Conservation (phyloP, 208 protist genomes). For the Trypanosoma melophagium region DNA sequence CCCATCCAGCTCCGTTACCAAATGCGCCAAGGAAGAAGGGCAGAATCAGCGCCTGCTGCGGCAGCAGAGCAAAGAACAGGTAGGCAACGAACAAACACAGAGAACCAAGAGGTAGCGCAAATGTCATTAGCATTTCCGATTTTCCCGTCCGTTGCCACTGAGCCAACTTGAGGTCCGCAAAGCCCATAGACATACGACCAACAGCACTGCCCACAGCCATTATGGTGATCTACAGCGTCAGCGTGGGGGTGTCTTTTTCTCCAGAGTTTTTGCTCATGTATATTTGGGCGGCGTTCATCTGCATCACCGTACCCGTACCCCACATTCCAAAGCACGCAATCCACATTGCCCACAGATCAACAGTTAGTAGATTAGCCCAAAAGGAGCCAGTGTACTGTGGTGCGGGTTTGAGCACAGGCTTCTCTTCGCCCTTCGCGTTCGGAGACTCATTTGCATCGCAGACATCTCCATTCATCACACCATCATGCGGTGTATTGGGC, state of each 20-base stretch:
- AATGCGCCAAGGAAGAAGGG: conserved; percentile 64
- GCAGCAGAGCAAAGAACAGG: conserved; percentile 61
- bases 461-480: conserved; percentile 11
- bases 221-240: conserved; percentile 62
- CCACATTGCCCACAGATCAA: conserved; percentile 76
- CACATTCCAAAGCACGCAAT: conserved; percentile 67
- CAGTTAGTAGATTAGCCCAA: conserved; percentile 63
- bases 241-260: conserved; percentile 28
- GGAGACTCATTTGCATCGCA: conserved; percentile 16
- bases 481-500: conserved; percentile 20
- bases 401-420: background rate
- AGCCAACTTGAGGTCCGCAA: conserved; percentile 57
- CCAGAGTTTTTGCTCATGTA: conserved; percentile 64
- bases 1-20: conserved; percentile 67
- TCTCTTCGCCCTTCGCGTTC: background rate
- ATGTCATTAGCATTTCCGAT: conserved; percentile 44
- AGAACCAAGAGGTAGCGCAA: conserved; percentile 46
- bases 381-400: conserved; percentile 67
- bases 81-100: conserved; percentile 42
- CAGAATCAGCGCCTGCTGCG: conserved; percentile 45
- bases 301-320: conserved; percentile 70
- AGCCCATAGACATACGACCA: conserved; percentile 55
- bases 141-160: conserved; percentile 27
- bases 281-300: conserved; percentile 75
- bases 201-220: conserved; percentile 72